These are phyloP conservation scores for Hysterangium stoloniferum DNA, from an alignment of 768 basidiomycete species.

Conservation along the genomic window DNA sequence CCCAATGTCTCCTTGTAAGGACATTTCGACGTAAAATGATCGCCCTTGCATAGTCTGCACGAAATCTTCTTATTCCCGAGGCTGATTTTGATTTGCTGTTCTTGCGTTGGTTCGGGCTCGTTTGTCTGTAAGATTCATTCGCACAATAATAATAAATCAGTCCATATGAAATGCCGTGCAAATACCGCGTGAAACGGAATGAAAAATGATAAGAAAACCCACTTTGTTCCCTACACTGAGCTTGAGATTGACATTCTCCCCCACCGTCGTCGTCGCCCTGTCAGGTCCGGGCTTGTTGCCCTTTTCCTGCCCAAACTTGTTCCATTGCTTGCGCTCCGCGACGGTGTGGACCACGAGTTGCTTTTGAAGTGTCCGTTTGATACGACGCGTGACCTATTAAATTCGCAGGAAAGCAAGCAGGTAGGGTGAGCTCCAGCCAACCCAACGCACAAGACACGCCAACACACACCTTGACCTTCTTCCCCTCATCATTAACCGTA, in stretches of 20 bases:
- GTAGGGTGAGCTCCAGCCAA: conserved; percentile 8
- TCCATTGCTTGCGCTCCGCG: conserved; percentile 88
- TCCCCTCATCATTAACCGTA: conserved; percentile 82
- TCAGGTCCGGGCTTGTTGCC: conserved; percentile 86
- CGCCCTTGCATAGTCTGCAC: conserved; percentile 93
- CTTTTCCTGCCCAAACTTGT: conserved; percentile 89
- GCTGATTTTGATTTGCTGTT: conserved; percentile 57
- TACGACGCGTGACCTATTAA: conserved; percentile 72
- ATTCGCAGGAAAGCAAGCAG: not conserved
- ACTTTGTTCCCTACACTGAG: conserved; percentile 49
- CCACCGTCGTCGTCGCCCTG: conserved; percentile 89
- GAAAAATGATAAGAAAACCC: conserved; percentile 29
- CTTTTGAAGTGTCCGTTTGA: conserved; percentile 81
- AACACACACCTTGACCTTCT: conserved; percentile 80
- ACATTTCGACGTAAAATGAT: conserved; percentile 97
- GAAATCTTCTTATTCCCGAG: conserved; percentile 71
- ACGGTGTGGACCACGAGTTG: conserved; percentile 90
- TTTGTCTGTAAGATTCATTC: conserved; percentile 32
- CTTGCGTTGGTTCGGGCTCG: conserved; percentile 61
- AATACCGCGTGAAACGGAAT: not conserved
- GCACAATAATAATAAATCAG: too few species aligned
- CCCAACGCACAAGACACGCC: not conserved
- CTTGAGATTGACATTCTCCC: conserved; percentile 60
- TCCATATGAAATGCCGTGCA: too few species aligned
- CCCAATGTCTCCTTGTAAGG: conserved; percentile 94